These are phyloP conservation scores for Pseudozyma hubeiensis DNA, from an alignment of 1,284 basidiomycete genomes.

Conservation along the genomic window DNA sequence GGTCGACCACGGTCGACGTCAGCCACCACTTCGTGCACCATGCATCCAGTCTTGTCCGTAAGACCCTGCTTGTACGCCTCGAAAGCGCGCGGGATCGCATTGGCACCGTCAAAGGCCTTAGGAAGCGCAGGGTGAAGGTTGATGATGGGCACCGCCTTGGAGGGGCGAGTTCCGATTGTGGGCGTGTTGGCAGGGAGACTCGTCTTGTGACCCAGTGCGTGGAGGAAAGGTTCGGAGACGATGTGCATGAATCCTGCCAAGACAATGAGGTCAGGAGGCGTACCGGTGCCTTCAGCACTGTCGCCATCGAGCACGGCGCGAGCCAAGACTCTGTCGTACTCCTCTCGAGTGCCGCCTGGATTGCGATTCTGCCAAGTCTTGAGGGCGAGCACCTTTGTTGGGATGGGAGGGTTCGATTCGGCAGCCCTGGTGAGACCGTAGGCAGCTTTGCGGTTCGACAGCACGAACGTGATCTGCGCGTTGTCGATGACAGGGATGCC, in stretches of 20 bases:
- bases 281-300: slow-evolving; percentile 25
- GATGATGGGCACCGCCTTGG: slow-evolving; percentile 81
- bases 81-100: slow-evolving; percentile 88
- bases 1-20: slow-evolving; percentile 94
- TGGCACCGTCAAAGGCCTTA: slow-evolving; percentile 90
- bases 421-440: slow-evolving; percentile 88
- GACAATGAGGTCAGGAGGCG: slow-evolving; percentile 83
- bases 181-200: slow-evolving; percentile 40
- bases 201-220: slow-evolving; percentile 58
- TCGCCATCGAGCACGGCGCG: slow-evolving; percentile 74
- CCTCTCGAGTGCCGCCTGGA: slow-evolving; percentile 77
- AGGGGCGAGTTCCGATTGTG: slow-evolving; percentile 39
- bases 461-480: slow-evolving; percentile 80
- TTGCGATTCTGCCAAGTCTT: slow-evolving; percentile 85
- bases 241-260: slow-evolving; percentile 99
- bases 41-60: slow-evolving; percentile 77
- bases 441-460: slow-evolving; percentile 92
- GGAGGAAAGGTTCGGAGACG: slow-evolving; percentile 73
- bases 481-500: slow-evolving; percentile 66
- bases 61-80: slow-evolving; percentile 83
- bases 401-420: slow-evolving; percentile 76
- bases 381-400: slow-evolving; percentile 84
- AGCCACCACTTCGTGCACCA: slow-evolving; percentile 93
- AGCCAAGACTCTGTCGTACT: slow-evolving; percentile 89
- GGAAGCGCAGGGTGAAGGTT: slow-evolving; percentile 97